These are phyloP conservation scores for Pilasporangium apinafurcum DNA, from an alignment of 352 stramenopile species.

Conservation along the genomic window DNA sequence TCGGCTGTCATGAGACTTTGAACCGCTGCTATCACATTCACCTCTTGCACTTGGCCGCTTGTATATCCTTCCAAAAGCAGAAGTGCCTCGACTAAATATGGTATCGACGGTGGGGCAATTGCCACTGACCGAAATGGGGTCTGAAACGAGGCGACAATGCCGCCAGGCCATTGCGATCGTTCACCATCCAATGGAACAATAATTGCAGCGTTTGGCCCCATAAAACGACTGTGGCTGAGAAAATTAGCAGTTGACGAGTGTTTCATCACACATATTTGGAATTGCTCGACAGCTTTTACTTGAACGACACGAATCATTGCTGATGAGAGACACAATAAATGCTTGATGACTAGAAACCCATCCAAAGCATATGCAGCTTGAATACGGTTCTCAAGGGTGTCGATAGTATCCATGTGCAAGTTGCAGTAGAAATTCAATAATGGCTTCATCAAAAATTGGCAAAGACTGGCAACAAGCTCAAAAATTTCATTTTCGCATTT, in stretches of 20 bases:
- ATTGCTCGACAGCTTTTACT: not conserved
- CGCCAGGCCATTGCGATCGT: constrained; percentile 3
- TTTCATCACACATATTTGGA: not conserved
- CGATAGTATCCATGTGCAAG: not conserved
- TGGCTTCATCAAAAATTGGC: constrained; percentile 19
- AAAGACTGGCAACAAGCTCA: constrained; percentile 14
- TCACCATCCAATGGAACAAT: constrained; percentile 16
- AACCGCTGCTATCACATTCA: constrained; percentile 15
- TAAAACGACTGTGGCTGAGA: not conserved
- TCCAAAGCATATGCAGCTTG: not conserved
- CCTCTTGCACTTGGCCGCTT: constrained; percentile 1
- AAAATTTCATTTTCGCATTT: constrained; percentile 1
- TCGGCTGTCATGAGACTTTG: constrained; percentile 11
- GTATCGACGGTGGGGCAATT: constrained; percentile 11
- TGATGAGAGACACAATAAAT: not conserved
- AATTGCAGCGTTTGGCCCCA: constrained; percentile 5
- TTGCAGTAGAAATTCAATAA: constrained; percentile 1
- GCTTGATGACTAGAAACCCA: not conserved
- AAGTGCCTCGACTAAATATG: constrained; percentile 17
- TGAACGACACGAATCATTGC: not conserved
- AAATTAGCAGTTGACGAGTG: not conserved
- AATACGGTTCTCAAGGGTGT: not conserved
- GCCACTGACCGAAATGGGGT: constrained; percentile 23
- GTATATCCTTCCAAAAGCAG: constrained; percentile 24
- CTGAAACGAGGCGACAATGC: constrained; percentile 16